Evolutionary conservation across 805 yeast species (phyloP).

Genomic region (Millerago galiae): DNA sequence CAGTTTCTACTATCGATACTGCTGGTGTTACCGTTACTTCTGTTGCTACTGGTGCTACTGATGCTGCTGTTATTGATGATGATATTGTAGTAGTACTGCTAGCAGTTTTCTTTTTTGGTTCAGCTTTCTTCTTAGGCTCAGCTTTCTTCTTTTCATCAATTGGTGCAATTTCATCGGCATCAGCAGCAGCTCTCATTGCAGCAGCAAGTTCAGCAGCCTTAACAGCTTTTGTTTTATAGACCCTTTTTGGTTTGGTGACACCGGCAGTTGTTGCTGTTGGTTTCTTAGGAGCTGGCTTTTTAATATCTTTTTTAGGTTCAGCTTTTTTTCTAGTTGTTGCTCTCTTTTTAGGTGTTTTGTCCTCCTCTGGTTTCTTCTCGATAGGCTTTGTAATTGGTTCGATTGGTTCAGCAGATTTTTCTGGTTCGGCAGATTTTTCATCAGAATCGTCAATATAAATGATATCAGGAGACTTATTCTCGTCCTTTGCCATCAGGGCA

Average conservation of each 20-base stretch:
- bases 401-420: background rate
- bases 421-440: background rate
- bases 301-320: background rate
- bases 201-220: conserved; percentile 9
- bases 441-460: background rate
- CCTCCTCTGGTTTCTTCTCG: background rate
- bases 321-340: background rate
- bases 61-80: background rate
- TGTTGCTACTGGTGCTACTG: background rate
- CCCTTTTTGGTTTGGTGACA: conserved; percentile 2
- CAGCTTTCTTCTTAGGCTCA: background rate
- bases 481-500: background rate
- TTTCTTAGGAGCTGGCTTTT: conserved; percentile 1
- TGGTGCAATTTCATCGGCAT: background rate
- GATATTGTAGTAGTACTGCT: background rate
- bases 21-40: background rate
- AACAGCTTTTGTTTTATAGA: conserved; percentile 1
- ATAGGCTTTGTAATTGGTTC: background rate
- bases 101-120: background rate
- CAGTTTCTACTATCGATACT: no score
- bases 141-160: background rate
- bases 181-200: conserved; percentile 6
- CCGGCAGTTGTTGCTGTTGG: conserved; percentile 3
- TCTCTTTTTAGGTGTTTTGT: background rate
- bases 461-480: background rate